Evolutionary conservation across 495 filamentous ascomycete genomes (phyloP), one percentile per base, ranked within the genome.

Genomic region (Friedmanniomyces endolithicus): DNA sequence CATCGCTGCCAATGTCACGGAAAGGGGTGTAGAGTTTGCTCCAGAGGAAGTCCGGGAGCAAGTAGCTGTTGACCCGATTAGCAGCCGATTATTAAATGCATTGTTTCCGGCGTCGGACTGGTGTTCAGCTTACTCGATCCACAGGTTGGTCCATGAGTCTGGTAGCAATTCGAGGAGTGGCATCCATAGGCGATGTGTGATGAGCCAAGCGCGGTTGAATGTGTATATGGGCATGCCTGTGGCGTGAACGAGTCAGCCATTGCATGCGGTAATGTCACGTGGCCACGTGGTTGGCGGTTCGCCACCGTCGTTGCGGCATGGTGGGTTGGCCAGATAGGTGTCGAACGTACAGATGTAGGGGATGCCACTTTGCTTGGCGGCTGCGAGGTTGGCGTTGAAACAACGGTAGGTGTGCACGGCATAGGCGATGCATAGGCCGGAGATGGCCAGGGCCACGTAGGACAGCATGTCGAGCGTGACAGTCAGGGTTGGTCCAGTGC

Each of bases 151-250:
- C 63, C 65, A 74, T 23, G 67, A 62, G 29, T 63, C 61, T 12
- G 76, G 78, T 1, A 82, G 67, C 31, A 64, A 61, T 51, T 67
- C 62, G 41, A 81, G 66, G 16, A 78, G 22, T 4, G 76, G 77
- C 6, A 78, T 48, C 70, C 68, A 78, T 6, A 81, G 19, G 29
- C 40, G 46, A 46, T 71, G 65, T 0, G 73, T 74, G 35, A 75
- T 60, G 35, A 80, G 69, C 73, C 78, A 81, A 19, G 70, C 20
- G n/a, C 65, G 56, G 52, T 71, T 72, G 55, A 68, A 66, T 0
- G 58, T 53, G 55, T 69, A 64, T 24, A 65, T 29, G 12, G 70
- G 70, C 14, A 51, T 27, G 23, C 46, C 54, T 56, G 22, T n/a
- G 37, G 1, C 16, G 20, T 4, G 8, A 20, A 29, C 14, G 11